Conservation (phyloP, 2,329 filamentous ascomycete species). For the Fonsecaea nubica region DNA sequence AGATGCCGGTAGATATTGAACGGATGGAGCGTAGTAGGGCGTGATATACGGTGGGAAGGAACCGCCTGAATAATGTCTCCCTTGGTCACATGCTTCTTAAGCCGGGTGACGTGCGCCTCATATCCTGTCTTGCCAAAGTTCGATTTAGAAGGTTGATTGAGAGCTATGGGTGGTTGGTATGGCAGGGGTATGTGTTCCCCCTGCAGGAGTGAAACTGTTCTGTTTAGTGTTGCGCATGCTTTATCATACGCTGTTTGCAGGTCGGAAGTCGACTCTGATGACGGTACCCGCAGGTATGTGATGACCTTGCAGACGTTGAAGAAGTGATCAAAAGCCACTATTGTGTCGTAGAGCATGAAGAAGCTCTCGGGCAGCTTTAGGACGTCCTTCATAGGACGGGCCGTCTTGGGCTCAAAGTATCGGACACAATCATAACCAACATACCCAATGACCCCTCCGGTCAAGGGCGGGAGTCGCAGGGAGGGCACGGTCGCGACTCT, state of each 20-base stretch:
- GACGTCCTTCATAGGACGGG: constrained; percentile 83
- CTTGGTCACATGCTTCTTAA: constrained; percentile 88
- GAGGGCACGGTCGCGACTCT: constrained; percentile 84
- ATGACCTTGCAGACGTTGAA: constrained; percentile 92
- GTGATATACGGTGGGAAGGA: constrained; percentile 88
- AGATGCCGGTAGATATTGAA: constrained; percentile 98
- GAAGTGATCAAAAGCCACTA: constrained; percentile 94
- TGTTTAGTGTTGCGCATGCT: constrained; percentile 68
- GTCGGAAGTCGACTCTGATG: constrained; percentile 53
- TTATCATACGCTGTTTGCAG: constrained; percentile 74
- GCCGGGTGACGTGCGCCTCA: constrained; percentile 80
- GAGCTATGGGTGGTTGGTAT: constrained; percentile 72
- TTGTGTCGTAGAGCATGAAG: constrained; percentile 96
- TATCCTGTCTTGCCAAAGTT: constrained; percentile 91
- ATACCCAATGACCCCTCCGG: constrained; percentile 92
- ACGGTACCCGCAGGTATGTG: constrained; percentile 80
- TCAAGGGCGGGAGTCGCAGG: constrained; percentile 81
- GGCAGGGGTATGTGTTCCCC: constrained; percentile 78
- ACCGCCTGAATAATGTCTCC: constrained; percentile 99
- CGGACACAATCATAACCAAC: constrained; percentile 96
- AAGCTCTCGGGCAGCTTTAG: constrained; percentile 88
- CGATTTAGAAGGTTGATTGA: constrained; percentile 80
- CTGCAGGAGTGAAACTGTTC: constrained; percentile 74
- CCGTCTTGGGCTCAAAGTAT: constrained; percentile 98
- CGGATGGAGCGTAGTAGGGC: constrained; percentile 87